Percentiles rank a stretch among this genome's conserved stretches.
These are phyloP conservation scores for Periconia sp. DNA, from an alignment of 2,329 filamentous ascomycete species.

Conservation along the genomic window DNA sequence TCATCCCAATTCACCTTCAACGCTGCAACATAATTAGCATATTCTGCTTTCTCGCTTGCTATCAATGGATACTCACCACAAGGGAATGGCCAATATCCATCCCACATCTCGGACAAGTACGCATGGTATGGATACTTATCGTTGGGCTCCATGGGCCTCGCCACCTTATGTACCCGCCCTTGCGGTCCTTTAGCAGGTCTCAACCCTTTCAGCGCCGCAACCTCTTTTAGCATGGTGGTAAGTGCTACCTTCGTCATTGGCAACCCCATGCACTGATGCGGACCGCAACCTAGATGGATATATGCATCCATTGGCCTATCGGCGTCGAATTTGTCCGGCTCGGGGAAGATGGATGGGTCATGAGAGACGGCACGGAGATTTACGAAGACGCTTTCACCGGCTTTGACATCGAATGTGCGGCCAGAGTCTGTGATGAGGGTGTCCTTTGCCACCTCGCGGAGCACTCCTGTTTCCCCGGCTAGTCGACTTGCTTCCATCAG, in stretches of 20 bases:
- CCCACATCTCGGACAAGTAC: slow-evolving; percentile 57
- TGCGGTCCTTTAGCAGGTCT: slow-evolving; percentile 47
- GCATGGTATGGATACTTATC: slow-evolving; percentile 48
- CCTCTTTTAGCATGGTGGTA: slow-evolving; percentile 54
- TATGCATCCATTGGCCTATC: slow-evolving; percentile 50
- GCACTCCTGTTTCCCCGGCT: slow-evolving; percentile 51
- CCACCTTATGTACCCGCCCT: slow-evolving; percentile 52
- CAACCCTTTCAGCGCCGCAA: slow-evolving; percentile 48
- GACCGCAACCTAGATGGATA: slow-evolving; percentile 52
- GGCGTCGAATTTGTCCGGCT: slow-evolving; percentile 49
- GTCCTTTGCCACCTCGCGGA: slow-evolving; percentile 43
- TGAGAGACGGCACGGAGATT: slow-evolving; percentile 51
- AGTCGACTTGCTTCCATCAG: slow-evolving; percentile 53
- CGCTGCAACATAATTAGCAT: slow-evolving; percentile 23
- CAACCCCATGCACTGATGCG: slow-evolving; percentile 52
- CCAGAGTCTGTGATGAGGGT: slow-evolving; percentile 42
- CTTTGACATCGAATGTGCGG: slow-evolving; percentile 36
- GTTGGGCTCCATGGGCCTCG: slow-evolving; percentile 11
- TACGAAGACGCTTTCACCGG: slow-evolving; percentile 50
- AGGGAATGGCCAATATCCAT: slow-evolving; percentile 55
- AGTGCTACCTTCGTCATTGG: slow-evolving; percentile 52
- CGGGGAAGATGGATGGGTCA: slow-evolving; percentile 49
- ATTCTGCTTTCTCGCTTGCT: neutral
- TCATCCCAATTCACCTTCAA: slow-evolving; percentile 40
- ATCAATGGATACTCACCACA: slow-evolving; percentile 55